A percentile compares a stretch with the other conserved stretches of the same genome.
These are phyloP conservation scores for Fusarium temperatum DNA, from an alignment of 2,329 filamentous ascomycete species.

Conservation along the genomic window DNA sequence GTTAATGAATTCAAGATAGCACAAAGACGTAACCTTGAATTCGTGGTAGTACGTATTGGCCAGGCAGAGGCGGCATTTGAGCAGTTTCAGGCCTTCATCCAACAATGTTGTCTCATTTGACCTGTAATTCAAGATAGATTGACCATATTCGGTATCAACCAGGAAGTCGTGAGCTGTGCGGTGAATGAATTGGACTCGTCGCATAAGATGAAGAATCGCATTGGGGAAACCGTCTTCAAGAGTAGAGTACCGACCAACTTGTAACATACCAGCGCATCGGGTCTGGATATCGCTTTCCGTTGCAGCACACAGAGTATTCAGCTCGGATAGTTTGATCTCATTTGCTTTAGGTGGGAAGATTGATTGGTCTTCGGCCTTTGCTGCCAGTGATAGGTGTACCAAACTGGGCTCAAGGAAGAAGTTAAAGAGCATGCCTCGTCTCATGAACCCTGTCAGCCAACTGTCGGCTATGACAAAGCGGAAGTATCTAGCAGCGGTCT, in stretches of 20 bases:
- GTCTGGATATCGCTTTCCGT: background rate
- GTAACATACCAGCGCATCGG: background rate
- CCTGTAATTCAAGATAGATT: no score
- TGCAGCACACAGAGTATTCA: accelerated
- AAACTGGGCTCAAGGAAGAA: no score
- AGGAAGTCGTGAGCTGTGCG: no score
- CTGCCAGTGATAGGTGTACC: background rate
- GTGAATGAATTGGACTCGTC: background rate
- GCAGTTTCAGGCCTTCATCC: no score
- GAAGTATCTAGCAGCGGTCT: background rate
- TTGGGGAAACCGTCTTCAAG: accelerated
- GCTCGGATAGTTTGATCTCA: accelerated
- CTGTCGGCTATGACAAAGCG: accelerated
- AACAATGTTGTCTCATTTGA: no score
- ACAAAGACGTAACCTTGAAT: no score
- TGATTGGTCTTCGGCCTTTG: accelerated
- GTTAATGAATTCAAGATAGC: no score
- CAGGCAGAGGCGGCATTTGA: no score
- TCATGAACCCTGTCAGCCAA: no score
- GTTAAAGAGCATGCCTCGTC: no score
- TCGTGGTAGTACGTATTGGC: no score
- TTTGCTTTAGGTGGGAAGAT: accelerated
- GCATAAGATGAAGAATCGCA: accelerated
- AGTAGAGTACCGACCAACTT: accelerated
- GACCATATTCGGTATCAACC: no score